Evolutionary conservation across 768 basidiomycete species (phyloP).

Genomic region (Pleurotus tuoliensis): DNA sequence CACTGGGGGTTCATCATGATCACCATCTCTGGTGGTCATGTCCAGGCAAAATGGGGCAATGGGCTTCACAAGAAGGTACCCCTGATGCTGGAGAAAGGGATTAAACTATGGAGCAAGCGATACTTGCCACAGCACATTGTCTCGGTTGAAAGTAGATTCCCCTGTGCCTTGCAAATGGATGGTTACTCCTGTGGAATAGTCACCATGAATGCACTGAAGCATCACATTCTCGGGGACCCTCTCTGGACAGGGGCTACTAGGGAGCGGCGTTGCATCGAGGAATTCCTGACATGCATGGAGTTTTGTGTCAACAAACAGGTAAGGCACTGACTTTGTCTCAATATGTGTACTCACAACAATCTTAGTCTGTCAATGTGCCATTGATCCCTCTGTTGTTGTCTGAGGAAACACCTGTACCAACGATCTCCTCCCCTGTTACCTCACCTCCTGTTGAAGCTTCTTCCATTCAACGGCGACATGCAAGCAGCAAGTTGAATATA

Average conservation of each 20-base stretch:
- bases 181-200: not conserved
- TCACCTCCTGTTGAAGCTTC: no score
- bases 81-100: not conserved
- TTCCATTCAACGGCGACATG: no score
- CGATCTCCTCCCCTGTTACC: no score
- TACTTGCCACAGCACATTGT: not conserved
- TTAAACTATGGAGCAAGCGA: not conserved
- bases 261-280: not conserved
- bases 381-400: no score
- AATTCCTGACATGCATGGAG: not conserved
- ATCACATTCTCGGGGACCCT: not conserved
- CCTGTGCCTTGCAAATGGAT: not conserved
- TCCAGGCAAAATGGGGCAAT: slow-evolving; percentile 9
- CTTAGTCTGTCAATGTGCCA: no score
- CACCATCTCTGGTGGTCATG: not conserved
- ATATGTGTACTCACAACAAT: no score
- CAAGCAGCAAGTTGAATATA: no score
- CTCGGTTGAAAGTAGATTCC: not conserved
- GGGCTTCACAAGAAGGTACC: not conserved
- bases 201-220: not conserved
- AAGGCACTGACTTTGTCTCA: no score
- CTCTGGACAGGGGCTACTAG: not conserved
- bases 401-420: no score
- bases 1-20: slow-evolving; percentile 12
- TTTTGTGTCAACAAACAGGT: no score